Evolutionary conservation across 768 basidiomycete species (phyloP).

Genomic region (Leucosporidium scottii): DNA sequence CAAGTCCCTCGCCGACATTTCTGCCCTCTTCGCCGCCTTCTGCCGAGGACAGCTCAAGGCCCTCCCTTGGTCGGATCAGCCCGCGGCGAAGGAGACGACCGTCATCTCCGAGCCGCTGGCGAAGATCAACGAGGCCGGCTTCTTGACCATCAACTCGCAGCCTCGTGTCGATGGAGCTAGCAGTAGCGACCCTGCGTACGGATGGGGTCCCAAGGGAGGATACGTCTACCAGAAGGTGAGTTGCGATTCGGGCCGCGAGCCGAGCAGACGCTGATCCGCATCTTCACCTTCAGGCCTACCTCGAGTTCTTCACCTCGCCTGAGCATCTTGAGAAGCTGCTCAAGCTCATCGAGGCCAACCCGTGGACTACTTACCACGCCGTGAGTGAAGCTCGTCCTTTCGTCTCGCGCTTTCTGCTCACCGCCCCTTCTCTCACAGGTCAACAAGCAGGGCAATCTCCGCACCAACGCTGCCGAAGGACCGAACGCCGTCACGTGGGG

Average conservation of each 20-base stretch:
- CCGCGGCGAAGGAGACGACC: conserved; percentile 67
- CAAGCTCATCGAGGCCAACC: conserved; percentile 50
- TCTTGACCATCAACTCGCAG: conserved; percentile 94
- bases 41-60: conserved; percentile 60
- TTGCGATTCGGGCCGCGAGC: neutral
- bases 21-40: conserved; percentile 67
- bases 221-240: conserved; percentile 90
- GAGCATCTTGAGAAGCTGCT: conserved; percentile 39
- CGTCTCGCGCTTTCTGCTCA: neutral
- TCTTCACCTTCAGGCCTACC: conserved; percentile 78
- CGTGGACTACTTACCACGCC: conserved; percentile 88
- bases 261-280: conserved; percentile 40
- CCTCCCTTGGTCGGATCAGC: conserved; percentile 79
- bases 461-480: conserved; percentile 90
- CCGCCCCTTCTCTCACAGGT: conserved; percentile 39
- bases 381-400: conserved; percentile 38
- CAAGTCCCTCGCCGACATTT: conserved; percentile 59
- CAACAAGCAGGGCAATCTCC: conserved; percentile 87
- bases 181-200: conserved; percentile 71
- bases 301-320: conserved; percentile 76
- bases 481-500: conserved; percentile 99
- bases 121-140: conserved; percentile 85
- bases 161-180: conserved; percentile 79
- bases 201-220: conserved; percentile 88
- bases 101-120: conserved; percentile 60